Percentiles rank a stretch among this genome's conserved stretches.
phyloP scores from a whole-genome alignment of 441 rosid genomes.

The Populus hybrid region DNA sequence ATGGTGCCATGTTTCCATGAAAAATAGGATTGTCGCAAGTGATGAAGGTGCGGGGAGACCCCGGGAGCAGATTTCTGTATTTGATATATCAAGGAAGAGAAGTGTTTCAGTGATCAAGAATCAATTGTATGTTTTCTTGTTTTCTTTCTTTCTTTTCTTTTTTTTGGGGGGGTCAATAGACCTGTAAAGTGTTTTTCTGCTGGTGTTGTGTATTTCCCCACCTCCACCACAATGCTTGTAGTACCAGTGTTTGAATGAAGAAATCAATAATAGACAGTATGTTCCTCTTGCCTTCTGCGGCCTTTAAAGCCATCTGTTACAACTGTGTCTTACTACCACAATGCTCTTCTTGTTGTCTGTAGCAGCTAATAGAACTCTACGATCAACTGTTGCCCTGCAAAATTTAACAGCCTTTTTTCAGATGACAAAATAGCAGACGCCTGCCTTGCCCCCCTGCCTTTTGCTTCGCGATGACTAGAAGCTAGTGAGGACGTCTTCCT shows the following conservation, averaged over 20 bases:
- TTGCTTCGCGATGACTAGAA: no score
- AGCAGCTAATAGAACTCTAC: background rate
- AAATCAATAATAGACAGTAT: conserved; percentile 12
- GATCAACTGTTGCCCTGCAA: no score
- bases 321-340: no score
- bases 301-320: no score
- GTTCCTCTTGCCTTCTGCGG: background rate
- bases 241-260: conserved; percentile 3
- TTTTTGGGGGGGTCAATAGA: conserved; percentile 13
- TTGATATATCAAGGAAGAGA: conserved; percentile 22
- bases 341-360: background rate
- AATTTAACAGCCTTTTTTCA: no score
- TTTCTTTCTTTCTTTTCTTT: background rate
- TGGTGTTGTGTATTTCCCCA: conserved; percentile 15
- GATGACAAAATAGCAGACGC: no score
- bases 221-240: conserved; percentile 5
- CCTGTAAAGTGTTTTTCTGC: conserved; percentile 20
- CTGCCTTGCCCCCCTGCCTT: no score
- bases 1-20: conserved; percentile 13
- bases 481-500: no score
- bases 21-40: conserved; percentile 11
- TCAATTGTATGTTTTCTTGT: conserved; percentile 5
- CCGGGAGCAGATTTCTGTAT: conserved; percentile 25
- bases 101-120: conserved; percentile 7
- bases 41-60: conserved; percentile 7